These are phyloP conservation scores for Halteria grandinella DNA, from an alignment of 73 alveolate genomes.

Conservation along the genomic window DNA sequence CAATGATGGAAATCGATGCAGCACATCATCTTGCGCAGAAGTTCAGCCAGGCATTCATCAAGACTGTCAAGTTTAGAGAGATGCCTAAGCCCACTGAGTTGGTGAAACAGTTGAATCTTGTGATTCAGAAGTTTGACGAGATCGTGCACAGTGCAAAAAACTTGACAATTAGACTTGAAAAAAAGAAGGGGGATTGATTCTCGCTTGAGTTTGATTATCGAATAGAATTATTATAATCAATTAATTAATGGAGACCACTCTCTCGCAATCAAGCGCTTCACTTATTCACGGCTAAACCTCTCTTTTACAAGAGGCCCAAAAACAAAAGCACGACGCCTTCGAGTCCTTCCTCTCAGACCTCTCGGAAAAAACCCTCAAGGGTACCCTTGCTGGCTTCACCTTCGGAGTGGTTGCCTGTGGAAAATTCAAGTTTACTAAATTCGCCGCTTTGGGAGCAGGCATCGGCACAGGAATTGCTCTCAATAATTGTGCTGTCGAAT, in stretches of 20 bases:
- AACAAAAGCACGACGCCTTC: constrained; percentile 17
- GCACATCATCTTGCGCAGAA: constrained; percentile 70
- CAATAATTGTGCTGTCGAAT: constrained; percentile 12
- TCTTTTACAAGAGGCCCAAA: background rate
- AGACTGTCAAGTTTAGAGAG: constrained; percentile 85
- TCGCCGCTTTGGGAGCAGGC: constrained; percentile 26
- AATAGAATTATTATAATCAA: too few species aligned
- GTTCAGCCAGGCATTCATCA: constrained; percentile 67
- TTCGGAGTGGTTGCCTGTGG: background rate
- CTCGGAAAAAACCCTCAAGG: background rate
- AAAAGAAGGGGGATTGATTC: too few species aligned
- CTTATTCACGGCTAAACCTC: background rate
- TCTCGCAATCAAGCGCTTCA: background rate
- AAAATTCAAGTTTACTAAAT: constrained; percentile 11
- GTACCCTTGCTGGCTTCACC: constrained; percentile 6
- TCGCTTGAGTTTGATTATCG: too few species aligned
- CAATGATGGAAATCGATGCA: constrained; percentile 83
- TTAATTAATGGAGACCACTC: too few species aligned
- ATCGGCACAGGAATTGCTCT: constrained; percentile 38
- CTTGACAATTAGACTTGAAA: constrained; percentile 84
- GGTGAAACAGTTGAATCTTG: constrained; percentile 76
- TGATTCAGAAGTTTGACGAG: constrained; percentile 61
- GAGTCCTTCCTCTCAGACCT: background rate
- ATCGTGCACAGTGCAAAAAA: constrained; percentile 74
- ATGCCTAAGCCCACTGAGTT: constrained; percentile 84